These are phyloP conservation scores for Podaxis pistillaris DNA, from an alignment of 768 basidiomycete species.

Conservation along the genomic window DNA sequence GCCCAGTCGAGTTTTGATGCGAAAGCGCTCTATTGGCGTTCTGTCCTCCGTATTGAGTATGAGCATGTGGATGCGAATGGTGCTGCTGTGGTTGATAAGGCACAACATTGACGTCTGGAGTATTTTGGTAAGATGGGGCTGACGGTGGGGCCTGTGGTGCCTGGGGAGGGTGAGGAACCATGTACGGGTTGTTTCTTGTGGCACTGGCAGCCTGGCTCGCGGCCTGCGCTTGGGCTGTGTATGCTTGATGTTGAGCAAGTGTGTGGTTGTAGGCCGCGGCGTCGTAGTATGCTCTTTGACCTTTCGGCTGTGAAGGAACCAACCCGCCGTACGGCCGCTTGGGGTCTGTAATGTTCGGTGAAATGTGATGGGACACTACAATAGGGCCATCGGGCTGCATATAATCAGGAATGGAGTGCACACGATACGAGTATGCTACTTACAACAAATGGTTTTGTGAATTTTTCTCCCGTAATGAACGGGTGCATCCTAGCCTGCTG, in stretches of 20 bases:
- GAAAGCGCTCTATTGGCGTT: neutral
- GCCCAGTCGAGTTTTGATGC: slow-evolving; percentile 38
- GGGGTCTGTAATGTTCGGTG: slow-evolving; percentile 48
- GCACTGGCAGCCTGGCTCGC: slow-evolving; percentile 70
- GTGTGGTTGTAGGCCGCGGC: slow-evolving; percentile 95
- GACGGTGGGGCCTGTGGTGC: slow-evolving; percentile 24
- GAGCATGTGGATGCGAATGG: slow-evolving; percentile 12
- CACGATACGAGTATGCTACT: slow-evolving; percentile 24
- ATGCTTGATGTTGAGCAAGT: slow-evolving; percentile 90
- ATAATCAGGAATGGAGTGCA: neutral
- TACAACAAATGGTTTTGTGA: slow-evolving; percentile 81
- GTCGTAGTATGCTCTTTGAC: slow-evolving; percentile 84
- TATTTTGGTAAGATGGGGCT: slow-evolving; percentile 24
- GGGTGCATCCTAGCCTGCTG: slow-evolving; percentile 95
- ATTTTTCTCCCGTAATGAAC: slow-evolving; percentile 98
- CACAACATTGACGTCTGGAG: slow-evolving; percentile 29
- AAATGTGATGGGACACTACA: slow-evolving; percentile 26
- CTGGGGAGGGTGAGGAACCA: slow-evolving; percentile 48
- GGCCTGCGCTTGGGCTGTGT: slow-evolving; percentile 82
- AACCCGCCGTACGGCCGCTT: slow-evolving; percentile 94
- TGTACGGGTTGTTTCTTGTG: slow-evolving; percentile 76
- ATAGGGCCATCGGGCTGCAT: slow-evolving; percentile 53
- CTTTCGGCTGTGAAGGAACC: slow-evolving; percentile 85
- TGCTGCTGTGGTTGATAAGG: slow-evolving; percentile 19
- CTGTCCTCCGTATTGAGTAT: slow-evolving; percentile 10